Evolutionary conservation across 768 basidiomycete genomes (phyloP), one percentile per base, ranked within the genome.

Genomic region (Leccinellum luteum): DNA sequence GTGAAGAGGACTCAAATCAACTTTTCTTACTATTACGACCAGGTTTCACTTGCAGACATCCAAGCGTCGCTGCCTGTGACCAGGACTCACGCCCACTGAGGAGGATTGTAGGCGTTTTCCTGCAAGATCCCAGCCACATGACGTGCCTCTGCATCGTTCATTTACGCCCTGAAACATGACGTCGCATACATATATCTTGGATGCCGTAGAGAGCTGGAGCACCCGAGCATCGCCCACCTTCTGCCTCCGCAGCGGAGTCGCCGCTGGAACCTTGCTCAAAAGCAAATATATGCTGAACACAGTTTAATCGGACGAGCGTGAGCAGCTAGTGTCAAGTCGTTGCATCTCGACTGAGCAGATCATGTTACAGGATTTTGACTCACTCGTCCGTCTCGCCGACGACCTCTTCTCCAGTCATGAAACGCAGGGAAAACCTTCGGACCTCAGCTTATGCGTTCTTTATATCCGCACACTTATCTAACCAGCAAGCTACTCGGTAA

Each of bases 401-500:
- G 56, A 52, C 23, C 65, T 74, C 32, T 66, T 62, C 27, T 57
- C 62, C 3, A 67, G 69, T 15, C 65, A 66, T 48, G 64, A 61
- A 51, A 51, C 51, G 9, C 56, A 64, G 52, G 63, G 58, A 3
- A 57, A 59, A 12, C 57, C 57, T 0, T 60, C 69, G 2, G 68
- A 68, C 34, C 65, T 72, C 13, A 68, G 65, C 19, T 50, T 66
- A 35, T 66, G 65, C 41, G 62, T 72, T 15, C 60, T 66, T 28
- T 65, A 63, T 59, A 17, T 62, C 61, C 45, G 55, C 51, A 9
- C 19, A 52, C 10, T 53, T 69, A n/a, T 61, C 67, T 1, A 57
- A 50, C 30, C 64, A 62, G 67, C 60, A 66, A 69, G 53, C 21
- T 70, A 14, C 54, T 67, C 41, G 62, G 64, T n/a, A 68, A 71